These are phyloP conservation scores for Lithospermum erythrorhizon DNA, from an alignment of 257 asterid species.

Conservation along the genomic window DNA sequence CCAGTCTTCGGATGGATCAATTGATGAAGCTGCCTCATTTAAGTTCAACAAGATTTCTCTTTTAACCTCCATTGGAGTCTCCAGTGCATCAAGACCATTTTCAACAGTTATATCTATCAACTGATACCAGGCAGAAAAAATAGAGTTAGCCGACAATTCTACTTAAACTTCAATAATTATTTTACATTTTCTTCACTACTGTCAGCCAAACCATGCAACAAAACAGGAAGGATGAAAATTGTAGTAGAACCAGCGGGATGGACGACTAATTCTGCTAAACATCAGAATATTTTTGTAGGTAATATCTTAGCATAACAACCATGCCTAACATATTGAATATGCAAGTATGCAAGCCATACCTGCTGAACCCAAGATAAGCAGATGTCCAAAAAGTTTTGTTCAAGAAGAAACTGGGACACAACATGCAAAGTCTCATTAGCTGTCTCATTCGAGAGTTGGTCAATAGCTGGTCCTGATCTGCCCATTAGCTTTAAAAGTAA, in stretches of 20 bases:
- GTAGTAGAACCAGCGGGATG: no score
- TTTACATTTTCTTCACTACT: no score
- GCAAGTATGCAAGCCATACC: slow-evolving; percentile 36
- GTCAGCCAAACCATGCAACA: no score
- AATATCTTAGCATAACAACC: neutral
- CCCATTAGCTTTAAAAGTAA: slow-evolving; percentile 95
- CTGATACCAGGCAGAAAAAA: slow-evolving; percentile 26
- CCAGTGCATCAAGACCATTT: slow-evolving; percentile 56
- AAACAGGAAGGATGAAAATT: no score
- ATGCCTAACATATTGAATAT: slow-evolving; percentile 1
- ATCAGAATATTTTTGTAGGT: neutral
- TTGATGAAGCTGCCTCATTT: slow-evolving; percentile 46
- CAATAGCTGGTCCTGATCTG: slow-evolving; percentile 78
- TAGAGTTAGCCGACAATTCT: neutral
- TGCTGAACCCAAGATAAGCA: slow-evolving; percentile 92
- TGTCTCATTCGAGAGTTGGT: slow-evolving; percentile 76
- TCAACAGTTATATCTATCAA: slow-evolving; percentile 64
- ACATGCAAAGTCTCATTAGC: slow-evolving; percentile 66
- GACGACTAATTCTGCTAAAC: no score
- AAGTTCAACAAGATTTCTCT: slow-evolving; percentile 65
- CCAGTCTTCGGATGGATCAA: slow-evolving; percentile 85
- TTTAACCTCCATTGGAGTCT: slow-evolving; percentile 60
- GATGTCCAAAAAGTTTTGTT: slow-evolving; percentile 57
- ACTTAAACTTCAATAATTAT: neutral
- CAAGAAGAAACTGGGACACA: slow-evolving; percentile 65